Conservation (phyloP, 1,284 basidiomycete genomes). For the Peniophora sp. region DNA sequence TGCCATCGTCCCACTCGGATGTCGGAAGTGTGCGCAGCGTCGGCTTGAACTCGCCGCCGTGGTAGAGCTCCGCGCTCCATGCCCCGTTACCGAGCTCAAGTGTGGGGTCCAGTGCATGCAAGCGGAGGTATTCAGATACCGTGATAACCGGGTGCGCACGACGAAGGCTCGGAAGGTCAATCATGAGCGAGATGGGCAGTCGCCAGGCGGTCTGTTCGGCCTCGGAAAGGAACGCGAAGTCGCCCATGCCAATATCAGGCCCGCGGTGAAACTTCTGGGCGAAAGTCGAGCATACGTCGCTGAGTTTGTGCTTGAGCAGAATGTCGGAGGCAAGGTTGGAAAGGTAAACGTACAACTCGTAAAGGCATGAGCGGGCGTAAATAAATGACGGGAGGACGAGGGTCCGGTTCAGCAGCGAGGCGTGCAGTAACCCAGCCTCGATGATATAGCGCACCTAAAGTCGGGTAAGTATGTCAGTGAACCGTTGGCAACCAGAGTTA, state of each 20-base stretch:
- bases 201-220: background rate
- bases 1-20: background rate
- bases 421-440: background rate
- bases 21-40: background rate
- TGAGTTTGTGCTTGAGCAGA: background rate
- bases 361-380: constrained; percentile 1
- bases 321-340: background rate
- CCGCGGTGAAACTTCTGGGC: background rate
- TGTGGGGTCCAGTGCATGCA: background rate
- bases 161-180: background rate
- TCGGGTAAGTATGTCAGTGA: background rate
- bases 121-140: background rate
- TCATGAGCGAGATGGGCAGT: background rate
- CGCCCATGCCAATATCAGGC: background rate
- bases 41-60: background rate
- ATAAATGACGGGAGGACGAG: background rate
- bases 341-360: background rate
- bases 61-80: background rate
- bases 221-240: background rate
- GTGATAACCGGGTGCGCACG: background rate
- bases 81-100: background rate
- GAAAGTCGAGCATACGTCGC: background rate
- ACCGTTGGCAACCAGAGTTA: too few relatives aligned
- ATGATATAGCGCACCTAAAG: constrained; percentile 1
- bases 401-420: background rate